Percentiles rank a stretch among this genome's conserved stretches.
phyloP scores from a whole-genome alignment of 2,329 filamentous ascomycete genomes.

The Aspergillus costaricaensis region DNA sequence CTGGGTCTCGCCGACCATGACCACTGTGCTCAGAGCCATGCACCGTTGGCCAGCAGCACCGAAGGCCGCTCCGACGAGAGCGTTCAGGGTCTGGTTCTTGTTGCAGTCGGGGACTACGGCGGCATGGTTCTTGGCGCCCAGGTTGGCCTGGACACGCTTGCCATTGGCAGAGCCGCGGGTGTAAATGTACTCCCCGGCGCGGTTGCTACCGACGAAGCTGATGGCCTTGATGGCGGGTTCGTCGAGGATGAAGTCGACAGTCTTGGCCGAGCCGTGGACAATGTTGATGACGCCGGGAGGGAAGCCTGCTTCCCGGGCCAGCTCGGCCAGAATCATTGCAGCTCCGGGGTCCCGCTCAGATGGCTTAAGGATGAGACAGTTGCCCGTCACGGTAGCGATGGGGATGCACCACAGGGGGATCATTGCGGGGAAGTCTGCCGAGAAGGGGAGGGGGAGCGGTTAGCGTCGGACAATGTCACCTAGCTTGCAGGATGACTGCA shows the following conservation, averaged over 20 bases:
- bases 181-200: constrained; percentile 70
- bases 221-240: constrained; percentile 69
- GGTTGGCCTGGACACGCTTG: constrained; percentile 69
- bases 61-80: constrained; percentile 67
- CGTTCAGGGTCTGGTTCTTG: constrained; percentile 68
- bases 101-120: constrained; percentile 68
- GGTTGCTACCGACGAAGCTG: constrained; percentile 68
- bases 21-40: constrained; percentile 67
- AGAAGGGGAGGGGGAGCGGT: constrained; percentile 13
- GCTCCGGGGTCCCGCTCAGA: constrained; percentile 67
- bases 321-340: constrained; percentile 66
- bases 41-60: constrained; percentile 70
- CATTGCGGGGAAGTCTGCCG: constrained; percentile 67
- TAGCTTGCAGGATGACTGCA: not conserved
- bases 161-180: constrained; percentile 67
- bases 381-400: constrained; percentile 65
- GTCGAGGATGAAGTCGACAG: constrained; percentile 70
- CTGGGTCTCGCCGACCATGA: constrained; percentile 66
- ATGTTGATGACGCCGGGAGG: constrained; percentile 68
- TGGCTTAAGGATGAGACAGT: constrained; percentile 66
- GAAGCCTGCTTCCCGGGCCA: constrained; percentile 65
- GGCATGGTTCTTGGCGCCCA: constrained; percentile 71
- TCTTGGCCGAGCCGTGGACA: constrained; percentile 64
- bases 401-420: constrained; percentile 70
- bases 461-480: constrained; percentile 17